Base-by-base conservation (phyloP, 208 protist species). In the Crithidia expoeki region DNA sequence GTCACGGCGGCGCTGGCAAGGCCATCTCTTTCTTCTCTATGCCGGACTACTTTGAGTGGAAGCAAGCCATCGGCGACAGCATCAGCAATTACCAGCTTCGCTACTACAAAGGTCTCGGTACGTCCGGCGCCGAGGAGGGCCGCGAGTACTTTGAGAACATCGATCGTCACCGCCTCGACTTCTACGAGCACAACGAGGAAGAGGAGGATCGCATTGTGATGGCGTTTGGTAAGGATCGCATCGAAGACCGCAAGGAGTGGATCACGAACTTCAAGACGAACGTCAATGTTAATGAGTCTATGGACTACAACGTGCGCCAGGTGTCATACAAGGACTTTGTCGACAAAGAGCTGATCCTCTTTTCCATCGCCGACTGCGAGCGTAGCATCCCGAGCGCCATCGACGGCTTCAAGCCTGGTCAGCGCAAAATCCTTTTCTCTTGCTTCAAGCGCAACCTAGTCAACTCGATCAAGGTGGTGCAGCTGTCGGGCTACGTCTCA, bases 91-190 rank as follows among this genome's bases (percentile, higher is more conserved):
- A 98, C 88, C 90, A 96, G 16, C 96, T 99, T 67, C 99, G 99
- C 72, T 99, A 99, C 91, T 99, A 99, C 92, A 99, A 99, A 89
- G 98, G 98, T 96, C 92, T 99, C 58, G 98, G 98, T 84, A 99
- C 98, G 30, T 98, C 83, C 27, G 96, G 88, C 5, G 68, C 92
- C 11, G 76, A 90, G 51, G 99, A 99, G 85, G 99, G 98, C 32
- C 99, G 99, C 66, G 97, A 99, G 75, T 99, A 99, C 82, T 99
- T 99, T 80, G 90, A 94, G 38, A 92, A 99, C 73, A 93, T 99
- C 32, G 81, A 92, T 27, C 74, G 80, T n/a, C 99, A 99, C 74
- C 89, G 96, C 65, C 97, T 99, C 25, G 76, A 89, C 56, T 99
- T 99, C 79, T 75, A 85, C 28, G 97, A 97, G 76, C 63, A 76